phyloP scores from a whole-genome alignment of 129 eudicot species.

The Flaveria linearis region DNA sequence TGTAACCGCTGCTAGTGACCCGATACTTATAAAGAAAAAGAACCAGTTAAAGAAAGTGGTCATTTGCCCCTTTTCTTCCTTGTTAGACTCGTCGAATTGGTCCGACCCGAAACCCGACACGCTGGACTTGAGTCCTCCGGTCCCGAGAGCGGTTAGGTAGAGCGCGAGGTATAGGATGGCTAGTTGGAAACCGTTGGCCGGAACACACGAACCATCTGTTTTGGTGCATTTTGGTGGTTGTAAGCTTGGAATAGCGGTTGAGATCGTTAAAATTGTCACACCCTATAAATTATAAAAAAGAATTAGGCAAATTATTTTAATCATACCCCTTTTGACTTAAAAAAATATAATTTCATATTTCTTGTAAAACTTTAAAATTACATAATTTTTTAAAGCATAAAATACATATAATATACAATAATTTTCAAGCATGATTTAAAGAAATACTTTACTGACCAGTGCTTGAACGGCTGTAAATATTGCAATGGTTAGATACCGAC shows the following conservation, averaged over 20 bases:
- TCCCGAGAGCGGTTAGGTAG: slow-evolving; percentile 91
- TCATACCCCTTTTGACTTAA: too few relatives aligned
- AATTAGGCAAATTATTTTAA: too few relatives aligned
- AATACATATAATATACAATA: too few relatives aligned
- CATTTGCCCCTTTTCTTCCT: slow-evolving; percentile 63
- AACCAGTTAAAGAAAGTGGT: slow-evolving; percentile 89
- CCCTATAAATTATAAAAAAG: slow-evolving; percentile 46
- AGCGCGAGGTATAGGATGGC: slow-evolving; percentile 61
- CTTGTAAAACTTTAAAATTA: too few relatives aligned
- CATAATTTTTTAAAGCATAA: too few relatives aligned
- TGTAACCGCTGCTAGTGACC: slow-evolving; percentile 80
- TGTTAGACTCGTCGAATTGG: slow-evolving; percentile 78
- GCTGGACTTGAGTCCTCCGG: slow-evolving; percentile 91
- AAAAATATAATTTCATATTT: too few relatives aligned
- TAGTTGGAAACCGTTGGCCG: slow-evolving; percentile 60
- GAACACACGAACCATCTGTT: slow-evolving; percentile 47
- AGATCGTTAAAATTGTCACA: slow-evolving; percentile 71
- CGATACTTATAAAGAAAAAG: slow-evolving; percentile 88
- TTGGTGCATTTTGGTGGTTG: slow-evolving; percentile 73
- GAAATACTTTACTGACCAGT: slow-evolving; percentile 32
- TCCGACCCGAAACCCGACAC: slow-evolving; percentile 97
- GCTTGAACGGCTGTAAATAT: slow-evolving; percentile 85
- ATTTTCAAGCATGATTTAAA: too few relatives aligned
- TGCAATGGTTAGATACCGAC: slow-evolving; percentile 87
- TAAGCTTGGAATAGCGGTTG: slow-evolving; percentile 78